Conservation (phyloP, 768 basidiomycete genomes). For the Serpula lacrymans region DNA sequence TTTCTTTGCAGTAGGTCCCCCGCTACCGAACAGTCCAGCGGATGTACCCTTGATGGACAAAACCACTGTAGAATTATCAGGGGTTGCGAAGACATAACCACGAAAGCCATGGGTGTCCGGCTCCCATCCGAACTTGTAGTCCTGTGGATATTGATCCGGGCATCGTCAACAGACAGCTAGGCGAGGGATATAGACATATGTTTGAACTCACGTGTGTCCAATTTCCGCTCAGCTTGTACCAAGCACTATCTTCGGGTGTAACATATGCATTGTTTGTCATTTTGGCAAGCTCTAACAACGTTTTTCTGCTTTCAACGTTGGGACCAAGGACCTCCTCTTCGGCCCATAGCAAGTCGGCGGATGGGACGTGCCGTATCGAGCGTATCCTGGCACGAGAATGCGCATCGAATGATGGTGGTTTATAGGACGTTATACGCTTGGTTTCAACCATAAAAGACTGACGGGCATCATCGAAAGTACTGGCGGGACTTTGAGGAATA, state of each 20-base stretch:
- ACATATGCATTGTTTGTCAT: slow-evolving; percentile 95
- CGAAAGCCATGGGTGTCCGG: slow-evolving; percentile 83
- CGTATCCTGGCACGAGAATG: slow-evolving; percentile 41
- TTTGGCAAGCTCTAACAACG: slow-evolving; percentile 81
- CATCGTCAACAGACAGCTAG: slow-evolving; percentile 4
- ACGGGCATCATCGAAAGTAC: slow-evolving; percentile 8
- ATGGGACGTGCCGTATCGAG: slow-evolving; percentile 46
- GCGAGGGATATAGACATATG: slow-evolving; percentile 28
- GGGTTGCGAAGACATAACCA: slow-evolving; percentile 86
- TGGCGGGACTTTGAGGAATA: slow-evolving; percentile 19
- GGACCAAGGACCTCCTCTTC: slow-evolving; percentile 72
- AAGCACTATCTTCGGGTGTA: slow-evolving; percentile 52
- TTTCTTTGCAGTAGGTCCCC: slow-evolving; percentile 83
- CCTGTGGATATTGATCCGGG: slow-evolving; percentile 33
- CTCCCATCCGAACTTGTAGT: slow-evolving; percentile 90
- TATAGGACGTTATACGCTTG: slow-evolving; percentile 35
- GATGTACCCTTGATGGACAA: slow-evolving; percentile 94
- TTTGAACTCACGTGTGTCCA: slow-evolving; percentile 56
- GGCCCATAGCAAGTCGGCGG: slow-evolving; percentile 58
- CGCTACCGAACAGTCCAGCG: slow-evolving; percentile 66
- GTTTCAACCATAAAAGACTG: slow-evolving; percentile 37
- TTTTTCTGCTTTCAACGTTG: slow-evolving; percentile 71
- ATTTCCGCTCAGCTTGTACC: slow-evolving; percentile 70
- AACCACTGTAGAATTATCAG: slow-evolving; percentile 80
- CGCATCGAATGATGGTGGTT: slow-evolving; percentile 46